These are phyloP conservation scores for Tremella mesenterica DNA, from an alignment of 768 basidiomycete species.

Conservation along the genomic window DNA sequence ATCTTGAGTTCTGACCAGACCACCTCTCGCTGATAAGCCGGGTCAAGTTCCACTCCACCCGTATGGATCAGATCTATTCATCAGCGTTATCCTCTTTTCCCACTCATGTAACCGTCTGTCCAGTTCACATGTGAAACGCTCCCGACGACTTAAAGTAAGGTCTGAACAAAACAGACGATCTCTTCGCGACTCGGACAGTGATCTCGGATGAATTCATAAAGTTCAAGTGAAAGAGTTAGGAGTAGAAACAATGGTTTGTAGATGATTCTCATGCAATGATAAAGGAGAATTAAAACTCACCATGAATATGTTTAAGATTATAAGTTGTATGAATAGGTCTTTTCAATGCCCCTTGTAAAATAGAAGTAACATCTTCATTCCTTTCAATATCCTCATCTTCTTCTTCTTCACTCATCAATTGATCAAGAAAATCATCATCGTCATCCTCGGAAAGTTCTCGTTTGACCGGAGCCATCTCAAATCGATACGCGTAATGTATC, in stretches of 20 bases:
- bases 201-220: neutral
- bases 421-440: constrained; percentile 7
- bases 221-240: neutral
- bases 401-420: constrained; percentile 4
- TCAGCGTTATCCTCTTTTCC: neutral
- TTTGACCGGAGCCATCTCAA: neutral
- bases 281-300: constrained; percentile 12
- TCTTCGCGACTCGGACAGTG: neutral
- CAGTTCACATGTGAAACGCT: too few relatives aligned
- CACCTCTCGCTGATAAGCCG: constrained; percentile 35
- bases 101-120: too few relatives aligned
- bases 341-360: constrained; percentile 4
- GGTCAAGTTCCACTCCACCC: constrained; percentile 22
- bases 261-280: too few relatives aligned
- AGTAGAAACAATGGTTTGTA: too few relatives aligned
- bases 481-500: too few relatives aligned
- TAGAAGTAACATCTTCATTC: too few relatives aligned
- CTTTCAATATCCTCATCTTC: constrained; percentile 7
- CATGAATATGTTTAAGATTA: constrained; percentile 20
- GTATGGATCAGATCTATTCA: constrained; percentile 22
- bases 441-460: constrained; percentile 7
- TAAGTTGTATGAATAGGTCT: constrained; percentile 11
- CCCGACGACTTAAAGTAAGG: too few relatives aligned
- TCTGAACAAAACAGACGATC: neutral
- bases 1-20: constrained; percentile 32